Conservation (phyloP, 139 green algal species). For the Coelastrella sp. region DNA sequence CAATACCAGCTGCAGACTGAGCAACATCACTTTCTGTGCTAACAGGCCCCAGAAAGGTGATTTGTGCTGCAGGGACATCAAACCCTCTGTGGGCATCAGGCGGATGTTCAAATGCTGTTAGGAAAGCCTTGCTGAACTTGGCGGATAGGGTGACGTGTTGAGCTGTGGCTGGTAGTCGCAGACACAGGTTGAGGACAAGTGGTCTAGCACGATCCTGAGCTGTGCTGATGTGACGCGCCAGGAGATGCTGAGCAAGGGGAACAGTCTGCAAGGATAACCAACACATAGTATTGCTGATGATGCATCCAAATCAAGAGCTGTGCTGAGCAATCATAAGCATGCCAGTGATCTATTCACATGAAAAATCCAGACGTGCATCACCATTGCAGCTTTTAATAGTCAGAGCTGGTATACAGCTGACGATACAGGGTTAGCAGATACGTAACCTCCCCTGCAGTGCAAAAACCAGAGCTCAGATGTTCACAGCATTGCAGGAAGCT, state of each 20-base stretch:
- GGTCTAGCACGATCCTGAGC: constrained; percentile 62
- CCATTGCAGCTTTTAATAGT: no score
- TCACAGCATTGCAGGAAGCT: no score
- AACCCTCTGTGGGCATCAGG: constrained; percentile 87
- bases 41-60: constrained; percentile 43
- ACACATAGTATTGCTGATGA: background rate
- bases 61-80: constrained; percentile 85
- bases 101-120: constrained; percentile 76
- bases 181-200: constrained; percentile 69
- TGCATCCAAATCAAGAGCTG: no score
- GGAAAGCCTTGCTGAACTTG: constrained; percentile 77
- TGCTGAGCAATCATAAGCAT: no score
- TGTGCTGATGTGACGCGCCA: constrained; percentile 48
- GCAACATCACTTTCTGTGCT: background rate
- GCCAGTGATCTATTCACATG: no score
- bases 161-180: constrained; percentile 52
- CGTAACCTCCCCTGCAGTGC: no score
- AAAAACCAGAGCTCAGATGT: no score
- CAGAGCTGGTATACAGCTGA: no score
- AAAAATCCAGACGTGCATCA: no score
- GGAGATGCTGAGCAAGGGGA: background rate
- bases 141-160: constrained; percentile 59
- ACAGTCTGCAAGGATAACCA: background rate
- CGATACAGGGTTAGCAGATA: no score
- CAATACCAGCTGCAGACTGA: no score